phyloP scores from a whole-genome alignment of 345 rosid species.

The Arabidopsis suecica region DNA sequence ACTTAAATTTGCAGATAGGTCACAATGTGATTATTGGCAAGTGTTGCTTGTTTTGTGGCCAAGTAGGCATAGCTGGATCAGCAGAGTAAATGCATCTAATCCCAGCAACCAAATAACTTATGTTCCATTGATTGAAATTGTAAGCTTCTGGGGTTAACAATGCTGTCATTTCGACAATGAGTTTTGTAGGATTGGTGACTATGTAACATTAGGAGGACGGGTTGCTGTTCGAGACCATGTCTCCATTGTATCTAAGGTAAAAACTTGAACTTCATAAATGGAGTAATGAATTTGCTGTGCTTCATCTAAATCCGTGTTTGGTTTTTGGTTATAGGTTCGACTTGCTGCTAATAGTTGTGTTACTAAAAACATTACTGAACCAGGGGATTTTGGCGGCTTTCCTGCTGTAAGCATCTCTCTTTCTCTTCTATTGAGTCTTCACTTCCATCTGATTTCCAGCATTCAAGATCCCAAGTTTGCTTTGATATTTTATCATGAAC shows the following conservation, averaged over 20 bases:
- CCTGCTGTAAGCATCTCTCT: constrained; percentile 69
- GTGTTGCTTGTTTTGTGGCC: constrained; percentile 88
- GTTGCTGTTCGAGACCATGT: constrained; percentile 84
- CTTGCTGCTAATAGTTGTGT: constrained; percentile 83
- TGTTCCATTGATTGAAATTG: constrained; percentile 5
- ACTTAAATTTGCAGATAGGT: constrained; percentile 63
- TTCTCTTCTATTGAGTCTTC: not conserved
- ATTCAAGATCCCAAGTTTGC: not conserved
- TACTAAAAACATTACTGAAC: constrained; percentile 70
- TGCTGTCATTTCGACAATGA: not conserved
- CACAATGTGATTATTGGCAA: constrained; percentile 82
- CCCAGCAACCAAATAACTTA: not conserved
- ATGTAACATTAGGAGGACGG: constrained; percentile 73
- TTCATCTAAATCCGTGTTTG: not conserved
- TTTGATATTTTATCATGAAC: not conserved
- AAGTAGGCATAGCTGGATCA: constrained; percentile 91
- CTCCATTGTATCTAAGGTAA: constrained; percentile 71
- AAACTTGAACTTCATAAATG: constrained; percentile 9
- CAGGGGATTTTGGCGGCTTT: constrained; percentile 91
- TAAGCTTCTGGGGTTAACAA: not conserved
- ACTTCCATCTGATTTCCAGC: not conserved
- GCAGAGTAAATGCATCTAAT: constrained; percentile 55
- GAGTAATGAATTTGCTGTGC: not conserved
- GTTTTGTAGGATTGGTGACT: constrained; percentile 72
- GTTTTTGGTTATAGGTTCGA: constrained; percentile 58